Conservation (phyloP, 2,329 filamentous ascomycete genomes). For the Hymenoscyphus repandus region DNA sequence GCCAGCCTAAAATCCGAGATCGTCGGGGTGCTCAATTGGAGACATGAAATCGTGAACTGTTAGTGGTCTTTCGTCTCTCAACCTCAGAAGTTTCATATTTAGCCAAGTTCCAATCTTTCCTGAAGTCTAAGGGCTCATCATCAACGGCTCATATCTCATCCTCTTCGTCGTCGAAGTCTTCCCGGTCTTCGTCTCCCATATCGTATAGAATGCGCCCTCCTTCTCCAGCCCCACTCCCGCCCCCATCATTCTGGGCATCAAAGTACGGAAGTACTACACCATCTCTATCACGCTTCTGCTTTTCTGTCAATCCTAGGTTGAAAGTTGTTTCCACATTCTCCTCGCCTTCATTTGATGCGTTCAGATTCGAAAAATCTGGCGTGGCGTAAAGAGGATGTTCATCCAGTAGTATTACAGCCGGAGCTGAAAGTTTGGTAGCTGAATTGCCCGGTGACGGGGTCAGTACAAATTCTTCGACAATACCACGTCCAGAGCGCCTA, state of each 20-base stretch:
- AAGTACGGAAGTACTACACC: conserved; percentile 92
- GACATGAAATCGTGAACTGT: too few species aligned
- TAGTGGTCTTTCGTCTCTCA: too few species aligned
- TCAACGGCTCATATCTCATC: conserved; percentile 33
- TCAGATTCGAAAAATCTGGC: conserved; percentile 29
- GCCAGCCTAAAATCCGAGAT: too few species aligned
- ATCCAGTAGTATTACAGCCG: conserved; percentile 52
- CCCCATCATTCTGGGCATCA: conserved; percentile 81
- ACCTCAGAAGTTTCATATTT: too few species aligned
- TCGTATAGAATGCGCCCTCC: conserved; percentile 94
- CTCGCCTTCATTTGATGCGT: conserved; percentile 32
- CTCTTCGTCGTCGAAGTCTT: conserved; percentile 94
- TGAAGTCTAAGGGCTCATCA: too few species aligned
- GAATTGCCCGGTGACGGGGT: conserved; percentile 25
- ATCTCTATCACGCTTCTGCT: conserved; percentile 80
- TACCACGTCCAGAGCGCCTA: conserved; percentile 45
- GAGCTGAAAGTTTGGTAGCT: conserved; percentile 1
- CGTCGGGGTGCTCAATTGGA: too few species aligned
- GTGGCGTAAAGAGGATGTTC: conserved; percentile 69
- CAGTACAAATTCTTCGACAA: conserved; percentile 55
- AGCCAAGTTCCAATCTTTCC: too few species aligned
- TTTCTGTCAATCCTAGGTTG: conserved; percentile 79
- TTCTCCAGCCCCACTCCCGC: conserved; percentile 63
- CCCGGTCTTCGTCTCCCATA: conserved; percentile 94
- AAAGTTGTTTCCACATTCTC: conserved; percentile 71